Evolutionary conservation across 306 rosid species (phyloP).

Genomic region (Casuarina equisetifolia): DNA sequence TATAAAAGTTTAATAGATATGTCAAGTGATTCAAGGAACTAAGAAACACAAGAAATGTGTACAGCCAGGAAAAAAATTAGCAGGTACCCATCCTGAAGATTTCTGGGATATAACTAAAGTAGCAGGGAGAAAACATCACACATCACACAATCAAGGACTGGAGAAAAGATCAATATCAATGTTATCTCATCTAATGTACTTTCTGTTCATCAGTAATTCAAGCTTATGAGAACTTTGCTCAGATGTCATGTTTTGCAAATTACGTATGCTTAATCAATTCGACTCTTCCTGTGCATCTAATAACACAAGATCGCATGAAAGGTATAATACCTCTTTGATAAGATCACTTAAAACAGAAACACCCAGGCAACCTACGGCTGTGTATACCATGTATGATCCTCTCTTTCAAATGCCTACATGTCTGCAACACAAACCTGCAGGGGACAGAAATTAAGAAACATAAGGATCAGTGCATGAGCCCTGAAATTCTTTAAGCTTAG

Average conservation of each 20-base stretch:
- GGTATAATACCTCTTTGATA: conserved; percentile 72
- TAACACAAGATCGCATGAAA: not conserved
- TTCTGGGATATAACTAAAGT: too few species aligned
- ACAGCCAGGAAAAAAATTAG: too few species aligned
- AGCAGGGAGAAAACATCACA: too few species aligned
- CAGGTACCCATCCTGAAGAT: too few species aligned
- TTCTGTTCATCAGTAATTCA: not conserved
- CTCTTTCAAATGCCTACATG: conserved; percentile 74
- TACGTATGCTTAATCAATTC: not conserved
- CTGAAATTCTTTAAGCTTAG: too few species aligned
- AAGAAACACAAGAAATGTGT: too few species aligned
- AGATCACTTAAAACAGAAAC: conserved; percentile 68
- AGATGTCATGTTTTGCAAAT: too few species aligned
- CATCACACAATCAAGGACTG: too few species aligned
- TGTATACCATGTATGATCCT: conserved; percentile 76
- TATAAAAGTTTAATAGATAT: not conserved
- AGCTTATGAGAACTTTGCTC: not conserved
- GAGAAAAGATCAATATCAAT: too few species aligned
- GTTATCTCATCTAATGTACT: too few species aligned
- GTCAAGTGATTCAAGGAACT: too few species aligned
- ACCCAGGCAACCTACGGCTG: conserved; percentile 91
- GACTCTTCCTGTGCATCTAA: conserved; percentile 2
- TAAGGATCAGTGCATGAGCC: too few species aligned
- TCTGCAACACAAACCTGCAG: conserved; percentile 72
- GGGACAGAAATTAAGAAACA: conserved; percentile 11